These are phyloP conservation scores for Passiflora organensis DNA, from an alignment of 345 rosid genomes.

Conservation along the genomic window DNA sequence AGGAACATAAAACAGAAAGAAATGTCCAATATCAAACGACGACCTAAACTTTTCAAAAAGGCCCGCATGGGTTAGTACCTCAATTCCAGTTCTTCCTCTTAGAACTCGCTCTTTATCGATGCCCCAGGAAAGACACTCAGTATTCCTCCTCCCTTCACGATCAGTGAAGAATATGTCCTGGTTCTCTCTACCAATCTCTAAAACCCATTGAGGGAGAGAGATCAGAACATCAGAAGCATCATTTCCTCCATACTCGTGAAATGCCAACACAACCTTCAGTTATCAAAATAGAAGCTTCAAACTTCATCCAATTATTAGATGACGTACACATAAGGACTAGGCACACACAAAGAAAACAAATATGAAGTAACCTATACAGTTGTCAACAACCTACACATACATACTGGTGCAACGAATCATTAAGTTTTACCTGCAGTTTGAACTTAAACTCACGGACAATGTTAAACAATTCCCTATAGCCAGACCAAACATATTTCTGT, in stretches of 20 bases:
- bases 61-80: conserved; percentile 64
- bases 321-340: conserved; percentile 3
- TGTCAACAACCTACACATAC: background rate
- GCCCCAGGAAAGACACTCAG: conserved; percentile 86
- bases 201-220: conserved; percentile 89
- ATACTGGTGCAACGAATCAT: conserved; percentile 4
- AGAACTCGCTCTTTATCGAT: conserved; percentile 84
- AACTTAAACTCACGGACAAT: conserved; percentile 70
- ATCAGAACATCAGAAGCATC: conserved; percentile 45
- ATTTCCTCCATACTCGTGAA: conserved; percentile 77
- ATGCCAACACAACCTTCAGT: conserved; percentile 88
- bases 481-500: conserved; percentile 88
- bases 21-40: background rate
- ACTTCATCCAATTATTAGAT: conserved; percentile 13
- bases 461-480: conserved; percentile 78
- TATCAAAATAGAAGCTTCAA: conserved; percentile 13
- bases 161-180: conserved; percentile 85
- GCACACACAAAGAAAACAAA: background rate
- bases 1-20: background rate
- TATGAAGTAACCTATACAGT: background rate
- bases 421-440: conserved; percentile 61
- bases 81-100: conserved; percentile 86
- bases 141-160: conserved; percentile 77
- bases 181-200: conserved; percentile 86
- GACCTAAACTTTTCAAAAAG: too few relatives aligned